phyloP scores from a whole-genome alignment of 2,329 filamentous ascomycete genomes.

The Fusarium sp. region DNA sequence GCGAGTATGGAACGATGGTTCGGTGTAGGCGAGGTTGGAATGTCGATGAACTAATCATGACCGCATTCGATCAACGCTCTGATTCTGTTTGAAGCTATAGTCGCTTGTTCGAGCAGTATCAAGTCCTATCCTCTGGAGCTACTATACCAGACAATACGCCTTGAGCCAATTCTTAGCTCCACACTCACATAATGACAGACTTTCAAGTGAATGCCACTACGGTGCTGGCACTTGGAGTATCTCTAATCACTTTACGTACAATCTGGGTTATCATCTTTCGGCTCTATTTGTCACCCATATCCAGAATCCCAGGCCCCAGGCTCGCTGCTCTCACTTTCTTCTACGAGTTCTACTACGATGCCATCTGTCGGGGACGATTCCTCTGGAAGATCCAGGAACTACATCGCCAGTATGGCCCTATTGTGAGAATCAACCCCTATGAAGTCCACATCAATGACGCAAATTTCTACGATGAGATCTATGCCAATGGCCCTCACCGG shows the following conservation, averaged over 20 bases:
- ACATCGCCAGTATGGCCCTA: background rate
- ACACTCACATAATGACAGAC: background rate
- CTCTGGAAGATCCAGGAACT: conserved; percentile 7
- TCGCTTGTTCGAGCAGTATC: too few relatives aligned
- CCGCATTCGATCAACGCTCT: too few relatives aligned
- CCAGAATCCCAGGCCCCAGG: conserved; percentile 4
- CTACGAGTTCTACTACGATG: conserved; percentile 15
- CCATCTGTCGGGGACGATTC: background rate
- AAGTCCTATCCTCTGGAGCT: too few relatives aligned
- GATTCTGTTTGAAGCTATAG: too few relatives aligned
- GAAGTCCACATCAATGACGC: conserved; percentile 10
- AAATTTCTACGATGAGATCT: conserved; percentile 5
- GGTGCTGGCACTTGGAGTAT: background rate
- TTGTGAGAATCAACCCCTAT: conserved; percentile 6
- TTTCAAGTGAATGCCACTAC: background rate
- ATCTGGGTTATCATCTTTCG: background rate
- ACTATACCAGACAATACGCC: too few relatives aligned
- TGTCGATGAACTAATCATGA: too few relatives aligned
- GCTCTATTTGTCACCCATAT: background rate
- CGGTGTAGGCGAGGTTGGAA: too few relatives aligned
- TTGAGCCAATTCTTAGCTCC: too few relatives aligned
- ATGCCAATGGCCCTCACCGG: conserved; percentile 3
- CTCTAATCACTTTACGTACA: background rate
- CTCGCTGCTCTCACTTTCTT: conserved; percentile 4
- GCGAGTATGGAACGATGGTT: too few relatives aligned